A percentile compares a stretch with the other conserved stretches of the same genome.
These are phyloP conservation scores for Podaxis mareebaensis DNA, from an alignment of 768 basidiomycete genomes.

Conservation along the genomic window DNA sequence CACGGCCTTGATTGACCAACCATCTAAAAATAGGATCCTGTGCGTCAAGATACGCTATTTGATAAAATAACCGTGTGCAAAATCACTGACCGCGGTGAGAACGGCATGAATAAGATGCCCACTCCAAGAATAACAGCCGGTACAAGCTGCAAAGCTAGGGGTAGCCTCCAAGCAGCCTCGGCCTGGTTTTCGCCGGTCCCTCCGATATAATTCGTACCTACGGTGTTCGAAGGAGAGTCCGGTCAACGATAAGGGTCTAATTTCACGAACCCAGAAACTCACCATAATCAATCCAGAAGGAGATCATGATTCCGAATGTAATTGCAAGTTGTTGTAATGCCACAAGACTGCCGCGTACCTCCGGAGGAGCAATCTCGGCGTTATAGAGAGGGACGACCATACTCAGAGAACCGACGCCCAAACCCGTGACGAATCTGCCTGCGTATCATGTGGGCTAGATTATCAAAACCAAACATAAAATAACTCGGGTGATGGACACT, in stretches of 20 bases:
- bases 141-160: slow-evolving; percentile 71
- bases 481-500: not conserved
- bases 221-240: slow-evolving; percentile 38
- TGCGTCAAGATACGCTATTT: slow-evolving; percentile 4
- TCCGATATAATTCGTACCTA: slow-evolving; percentile 69
- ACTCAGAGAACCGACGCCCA: slow-evolving; percentile 78
- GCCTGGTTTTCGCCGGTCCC: slow-evolving; percentile 56
- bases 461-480: not conserved
- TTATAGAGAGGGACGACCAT: slow-evolving; percentile 88
- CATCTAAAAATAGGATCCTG: slow-evolving; percentile 40
- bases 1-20: slow-evolving; percentile 76
- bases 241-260: slow-evolving; percentile 33
- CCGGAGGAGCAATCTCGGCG: slow-evolving; percentile 70
- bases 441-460: not conserved
- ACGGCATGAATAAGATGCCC: slow-evolving; percentile 78
- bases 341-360: slow-evolving; percentile 79
- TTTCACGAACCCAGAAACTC: slow-evolving; percentile 16
- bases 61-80: not conserved
- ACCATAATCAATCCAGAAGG: slow-evolving; percentile 56
- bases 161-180: slow-evolving; percentile 76
- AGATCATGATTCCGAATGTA: slow-evolving; percentile 76
- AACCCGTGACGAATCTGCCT: slow-evolving; percentile 76
- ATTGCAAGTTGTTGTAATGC: slow-evolving; percentile 83
- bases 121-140: slow-evolving; percentile 71
- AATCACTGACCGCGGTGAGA: slow-evolving; percentile 61